Evolutionary conservation across 371 early-diverging fungal species (phyloP), one percentile per base, ranked within the genome.

Genomic region (Haplosporangium sp.): DNA sequence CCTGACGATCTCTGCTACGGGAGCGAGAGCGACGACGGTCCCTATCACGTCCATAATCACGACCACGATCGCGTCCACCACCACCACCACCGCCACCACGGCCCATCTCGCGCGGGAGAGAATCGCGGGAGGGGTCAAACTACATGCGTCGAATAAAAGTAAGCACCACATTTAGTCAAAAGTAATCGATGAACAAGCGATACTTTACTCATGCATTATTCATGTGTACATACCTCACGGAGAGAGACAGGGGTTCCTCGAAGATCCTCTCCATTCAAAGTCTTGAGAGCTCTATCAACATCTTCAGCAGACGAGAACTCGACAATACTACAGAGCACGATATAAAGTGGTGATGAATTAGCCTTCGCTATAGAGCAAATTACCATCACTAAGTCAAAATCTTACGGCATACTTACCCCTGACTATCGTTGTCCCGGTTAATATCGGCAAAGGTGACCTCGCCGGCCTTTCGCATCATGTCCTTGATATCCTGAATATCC

Each of bases 371-470:
- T 14, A 3, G 13, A 20, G 4, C 12, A 2, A 18, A 12, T 36
- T 1, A 0, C 37, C 5, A 16, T 29, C 3, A 11, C 1, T 5
- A 29, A 46, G 9, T 12, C 23, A 29, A 37, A 9, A 43, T 57
- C 46, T 43, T 16, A 20, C 20, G 14, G n/a, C 21, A 23, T 12
- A 64, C 84, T 84, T 86, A 94, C 94, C 98, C 98, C 82, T 94
- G 92, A 38, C 94, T 93, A 45, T 93, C 91, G 51, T 93, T 88
- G 60, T 88, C 87, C 74, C 89, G 90, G 84, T 90, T 91, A 42
- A 94, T 90, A 79, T 97, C 96, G 38, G 98, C 92, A 87, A 94
- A 98, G 43, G 92, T 89, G 11, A 98, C 97, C 81, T 96, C 95
- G 67, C 98, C 98, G 62, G 95, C 97, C 74, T 94, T 93, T 77